Evolutionary conservation across 2,329 filamentous ascomycete species (phyloP).

Genomic region (Aspergillus floridensis): DNA sequence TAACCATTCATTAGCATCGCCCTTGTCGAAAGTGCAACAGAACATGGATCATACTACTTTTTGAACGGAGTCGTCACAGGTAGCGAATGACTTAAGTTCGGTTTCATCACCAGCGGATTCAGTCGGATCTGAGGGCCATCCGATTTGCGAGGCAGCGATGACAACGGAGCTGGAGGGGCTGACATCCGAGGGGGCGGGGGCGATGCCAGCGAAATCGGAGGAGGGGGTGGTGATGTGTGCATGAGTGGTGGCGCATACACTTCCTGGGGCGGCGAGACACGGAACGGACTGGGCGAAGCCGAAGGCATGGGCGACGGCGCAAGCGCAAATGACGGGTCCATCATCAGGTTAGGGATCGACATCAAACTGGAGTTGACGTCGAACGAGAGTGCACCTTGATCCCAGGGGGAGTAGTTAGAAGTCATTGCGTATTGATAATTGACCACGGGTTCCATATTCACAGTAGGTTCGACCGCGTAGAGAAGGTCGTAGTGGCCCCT

Average conservation of each 20-base stretch:
- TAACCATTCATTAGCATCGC: slow-evolving; percentile 17
- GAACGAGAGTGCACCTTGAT: slow-evolving; percentile 37
- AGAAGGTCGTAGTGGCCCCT: slow-evolving; percentile 92
- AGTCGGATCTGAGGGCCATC: slow-evolving; percentile 43
- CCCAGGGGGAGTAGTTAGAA: slow-evolving; percentile 39
- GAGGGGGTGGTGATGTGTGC: slow-evolving; percentile 25
- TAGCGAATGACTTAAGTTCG: slow-evolving; percentile 39
- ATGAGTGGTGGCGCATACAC: slow-evolving; percentile 33
- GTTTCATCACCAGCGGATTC: slow-evolving; percentile 43
- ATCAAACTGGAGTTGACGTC: slow-evolving; percentile 42
- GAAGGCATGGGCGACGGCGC: slow-evolving; percentile 31
- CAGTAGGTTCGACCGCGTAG: slow-evolving; percentile 61
- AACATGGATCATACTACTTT: slow-evolving; percentile 32
- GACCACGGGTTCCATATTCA: slow-evolving; percentile 40
- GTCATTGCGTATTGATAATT: slow-evolving; percentile 43
- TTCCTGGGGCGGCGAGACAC: slow-evolving; percentile 33
- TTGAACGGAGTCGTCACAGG: slow-evolving; percentile 43
- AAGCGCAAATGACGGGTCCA: slow-evolving; percentile 34
- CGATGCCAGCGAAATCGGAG: slow-evolving; percentile 26
- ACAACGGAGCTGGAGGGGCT: slow-evolving; percentile 33
- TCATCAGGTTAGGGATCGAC: slow-evolving; percentile 41
- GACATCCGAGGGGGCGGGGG: slow-evolving; percentile 26
- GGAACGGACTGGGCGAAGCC: slow-evolving; percentile 29
- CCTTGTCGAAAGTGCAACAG: neutral
- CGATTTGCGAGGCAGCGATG: slow-evolving; percentile 31